These are phyloP conservation scores for Saccharomycopsis hybrid DNA, from an alignment of 1,139 yeast species.

Conservation along the genomic window DNA sequence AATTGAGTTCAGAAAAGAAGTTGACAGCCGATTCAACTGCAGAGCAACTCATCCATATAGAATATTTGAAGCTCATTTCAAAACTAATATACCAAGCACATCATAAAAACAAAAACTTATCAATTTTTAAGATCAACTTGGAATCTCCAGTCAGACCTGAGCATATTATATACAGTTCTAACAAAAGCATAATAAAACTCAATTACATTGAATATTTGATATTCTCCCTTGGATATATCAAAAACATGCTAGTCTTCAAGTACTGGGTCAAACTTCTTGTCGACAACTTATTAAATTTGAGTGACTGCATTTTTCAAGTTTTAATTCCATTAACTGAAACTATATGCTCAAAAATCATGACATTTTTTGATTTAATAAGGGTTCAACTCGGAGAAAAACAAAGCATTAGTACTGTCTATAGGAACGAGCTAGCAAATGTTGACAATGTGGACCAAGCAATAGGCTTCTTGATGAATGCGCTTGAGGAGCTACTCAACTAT, in stretches of 20 bases:
- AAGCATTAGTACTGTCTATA: background rate
- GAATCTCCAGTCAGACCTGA: conserved; percentile 12
- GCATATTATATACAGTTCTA: background rate
- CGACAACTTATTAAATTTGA: conserved; percentile 41
- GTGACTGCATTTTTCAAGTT: conserved; percentile 46
- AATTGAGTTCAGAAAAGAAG: conserved; percentile 8
- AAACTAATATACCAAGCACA: conserved; percentile 11
- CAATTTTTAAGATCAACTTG: conserved; percentile 8
- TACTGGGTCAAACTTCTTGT: conserved; percentile 43
- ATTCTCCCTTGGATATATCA: conserved; percentile 13
- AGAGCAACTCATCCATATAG: conserved; percentile 6
- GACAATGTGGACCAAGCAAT: conserved; percentile 32
- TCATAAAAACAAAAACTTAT: conserved; percentile 9
- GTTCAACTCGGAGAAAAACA: conserved; percentile 19
- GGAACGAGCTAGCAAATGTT: background rate
- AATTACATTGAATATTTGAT: conserved; percentile 18
- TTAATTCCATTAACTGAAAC: conserved; percentile 44
- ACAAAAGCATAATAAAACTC: background rate
- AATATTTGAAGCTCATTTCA: conserved; percentile 13
- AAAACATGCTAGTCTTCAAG: conserved; percentile 37
- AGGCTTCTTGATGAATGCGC: conserved; percentile 49
- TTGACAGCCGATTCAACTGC: background rate
- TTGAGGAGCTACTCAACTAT: conserved; percentile 54
- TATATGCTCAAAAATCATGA: conserved; percentile 40
- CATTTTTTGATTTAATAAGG: conserved; percentile 31